These are phyloP conservation scores for Scheffersomyces insectosa DNA, from an alignment of 1,139 yeast species.

Conservation along the genomic window DNA sequence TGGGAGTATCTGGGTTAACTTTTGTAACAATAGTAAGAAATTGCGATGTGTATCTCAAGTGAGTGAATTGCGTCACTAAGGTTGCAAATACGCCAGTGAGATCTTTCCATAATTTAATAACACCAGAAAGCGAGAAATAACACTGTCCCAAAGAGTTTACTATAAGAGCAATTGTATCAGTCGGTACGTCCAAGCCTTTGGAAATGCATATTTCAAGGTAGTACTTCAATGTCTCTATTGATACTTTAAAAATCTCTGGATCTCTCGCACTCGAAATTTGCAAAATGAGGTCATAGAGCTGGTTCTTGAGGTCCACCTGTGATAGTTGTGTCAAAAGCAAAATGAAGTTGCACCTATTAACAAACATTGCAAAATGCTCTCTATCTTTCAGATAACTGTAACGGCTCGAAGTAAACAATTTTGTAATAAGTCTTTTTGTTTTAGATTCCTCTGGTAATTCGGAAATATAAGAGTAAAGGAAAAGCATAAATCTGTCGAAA, in stretches of 20 bases:
- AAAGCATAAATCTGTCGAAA: slow-evolving; percentile 40
- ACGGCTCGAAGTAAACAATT: slow-evolving; percentile 40
- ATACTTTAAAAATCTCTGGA: slow-evolving; percentile 23
- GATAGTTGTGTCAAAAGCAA: slow-evolving; percentile 36
- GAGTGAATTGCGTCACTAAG: background rate
- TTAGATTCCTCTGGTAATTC: slow-evolving; percentile 25
- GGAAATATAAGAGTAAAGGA: slow-evolving; percentile 36
- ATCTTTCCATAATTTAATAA: slow-evolving; percentile 6
- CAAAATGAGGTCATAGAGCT: slow-evolving; percentile 26
- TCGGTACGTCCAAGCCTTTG: slow-evolving; percentile 19
- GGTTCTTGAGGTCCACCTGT: slow-evolving; percentile 33
- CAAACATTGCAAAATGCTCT: slow-evolving; percentile 31
- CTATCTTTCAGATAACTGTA: slow-evolving; percentile 28
- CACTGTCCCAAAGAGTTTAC: slow-evolving; percentile 6
- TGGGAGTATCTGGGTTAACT: slow-evolving; percentile 4
- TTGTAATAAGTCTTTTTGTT: slow-evolving; percentile 36
- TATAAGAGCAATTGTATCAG: slow-evolving; percentile 19
- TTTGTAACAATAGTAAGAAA: slow-evolving; percentile 7
- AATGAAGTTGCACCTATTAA: slow-evolving; percentile 40
- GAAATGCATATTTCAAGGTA: slow-evolving; percentile 21
- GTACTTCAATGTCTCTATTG: slow-evolving; percentile 23
- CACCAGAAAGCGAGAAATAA: slow-evolving; percentile 5
- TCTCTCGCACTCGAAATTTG: slow-evolving; percentile 27
- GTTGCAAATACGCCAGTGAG: slow-evolving; percentile 1
- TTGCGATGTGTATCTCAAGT: slow-evolving; percentile 4